Evolutionary conservation across 2,329 filamentous ascomycete genomes (phyloP).

Genomic region (Calonectria naviculata): DNA sequence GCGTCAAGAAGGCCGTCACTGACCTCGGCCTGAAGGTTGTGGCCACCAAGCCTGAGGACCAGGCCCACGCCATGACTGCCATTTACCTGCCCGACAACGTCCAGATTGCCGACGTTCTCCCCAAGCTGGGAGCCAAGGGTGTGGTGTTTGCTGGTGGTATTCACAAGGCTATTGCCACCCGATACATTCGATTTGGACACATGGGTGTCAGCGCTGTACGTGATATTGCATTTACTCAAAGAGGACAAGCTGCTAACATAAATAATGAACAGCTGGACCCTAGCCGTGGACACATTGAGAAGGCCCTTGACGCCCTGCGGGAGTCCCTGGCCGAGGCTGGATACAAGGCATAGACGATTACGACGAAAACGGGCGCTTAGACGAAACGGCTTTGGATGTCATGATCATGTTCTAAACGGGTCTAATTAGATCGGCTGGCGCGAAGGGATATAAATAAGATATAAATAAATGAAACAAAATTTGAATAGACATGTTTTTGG

Average conservation of each 20-base stretch:
- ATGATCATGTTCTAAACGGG: slow-evolving; percentile 19
- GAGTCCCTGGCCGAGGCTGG: slow-evolving; percentile 81
- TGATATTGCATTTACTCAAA: slow-evolving; percentile 28
- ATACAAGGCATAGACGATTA: slow-evolving; percentile 54
- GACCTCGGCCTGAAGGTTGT: slow-evolving; percentile 90
- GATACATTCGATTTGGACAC: slow-evolving; percentile 96
- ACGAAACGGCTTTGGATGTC: slow-evolving; percentile 22
- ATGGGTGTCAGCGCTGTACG: slow-evolving; percentile 93
- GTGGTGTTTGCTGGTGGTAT: slow-evolving; percentile 95
- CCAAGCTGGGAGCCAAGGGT: slow-evolving; percentile 85
- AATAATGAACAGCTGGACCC: slow-evolving; percentile 70
- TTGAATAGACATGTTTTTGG: slow-evolving; percentile 2
- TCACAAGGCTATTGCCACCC: slow-evolving; percentile 93
- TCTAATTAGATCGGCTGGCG: slow-evolving; percentile 4
- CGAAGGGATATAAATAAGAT: background rate
- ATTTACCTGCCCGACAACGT: slow-evolving; percentile 92
- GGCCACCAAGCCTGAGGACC: slow-evolving; percentile 85
- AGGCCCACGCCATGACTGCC: slow-evolving; percentile 98
- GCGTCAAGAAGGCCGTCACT: slow-evolving; percentile 84
- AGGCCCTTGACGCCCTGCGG: slow-evolving; percentile 82
- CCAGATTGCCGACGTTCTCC: slow-evolving; percentile 83
- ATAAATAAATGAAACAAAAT: slow-evolving; percentile 7
- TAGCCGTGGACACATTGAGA: slow-evolving; percentile 83
- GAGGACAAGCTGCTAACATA: slow-evolving; percentile 31
- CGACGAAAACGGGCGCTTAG: slow-evolving; percentile 8